Evolutionary conservation across 108 stramenopile genomes (phyloP), one percentile per base, ranked within the genome.

Genomic region (Cylindrotheca closterium): DNA sequence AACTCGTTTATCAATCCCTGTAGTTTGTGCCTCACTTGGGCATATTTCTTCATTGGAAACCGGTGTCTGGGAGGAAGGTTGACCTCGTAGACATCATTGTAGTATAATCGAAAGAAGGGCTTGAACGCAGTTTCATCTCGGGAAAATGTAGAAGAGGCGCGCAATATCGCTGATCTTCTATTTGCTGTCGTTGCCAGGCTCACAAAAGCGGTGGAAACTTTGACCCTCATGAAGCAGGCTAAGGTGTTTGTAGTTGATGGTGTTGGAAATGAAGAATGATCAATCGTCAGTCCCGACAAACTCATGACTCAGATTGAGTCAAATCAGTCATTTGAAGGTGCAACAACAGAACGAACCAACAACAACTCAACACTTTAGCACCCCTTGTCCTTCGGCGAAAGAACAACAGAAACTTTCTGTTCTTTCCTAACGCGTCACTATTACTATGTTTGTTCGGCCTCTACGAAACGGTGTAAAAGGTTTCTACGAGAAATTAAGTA

Each of bases 81-180:
- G n/a, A 97, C 95, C 67, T 96, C 74, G 55, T 92, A 97, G 1
- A 94, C 88, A 67, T 97, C 96, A 55, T 97, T 97, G 79, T 92
- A 97, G 58, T 80, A 93, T 10, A 90, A 79, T 8, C 70, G 71
- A 62, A 88, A 94, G 52, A 57, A 82, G 12, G 88, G 82, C 37
- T 42, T 42, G 37, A 42, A 10, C 15, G 7, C 15, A 15, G 7
- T 15, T 7, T 10, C 15, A 10, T 42, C 37, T 42, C 15, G 10
- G 37, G 37, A 7, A 42, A 42, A 10, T 42, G 37, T 42, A 15
- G 37, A 42, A 42, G 37, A 42, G 37, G 37, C 7, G 15, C 37
- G 37, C 37, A 42, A 15, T n/a, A n/a, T n/a, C 37, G 37, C 37
- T 42, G 15, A 10, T 42, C 15, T 42, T 42, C 15, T 7, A 42